Conservation (phyloP, 805 yeast genomes). For the Sporopachydermia lactativora region DNA sequence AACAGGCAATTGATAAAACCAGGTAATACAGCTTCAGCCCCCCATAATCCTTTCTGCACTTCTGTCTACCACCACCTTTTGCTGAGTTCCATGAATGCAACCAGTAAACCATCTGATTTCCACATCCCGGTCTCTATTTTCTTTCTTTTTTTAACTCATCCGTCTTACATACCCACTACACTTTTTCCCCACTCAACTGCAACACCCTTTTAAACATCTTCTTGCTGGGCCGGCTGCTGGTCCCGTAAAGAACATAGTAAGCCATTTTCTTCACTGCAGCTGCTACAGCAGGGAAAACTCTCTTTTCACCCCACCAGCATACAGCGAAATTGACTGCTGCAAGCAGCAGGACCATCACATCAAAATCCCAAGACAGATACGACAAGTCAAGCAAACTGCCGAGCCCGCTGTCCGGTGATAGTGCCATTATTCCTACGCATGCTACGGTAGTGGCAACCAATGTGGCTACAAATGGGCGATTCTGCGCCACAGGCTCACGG, state of each 20-base stretch:
- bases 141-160: too few species aligned
- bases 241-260: conserved; percentile 10
- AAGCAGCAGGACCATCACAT: conserved; percentile 31
- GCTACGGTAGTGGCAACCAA: conserved; percentile 28
- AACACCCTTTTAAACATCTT: conserved; percentile 2
- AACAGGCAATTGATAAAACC: too few species aligned
- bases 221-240: background rate
- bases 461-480: conserved; percentile 7
- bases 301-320: conserved; percentile 31
- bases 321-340: conserved; percentile 36
- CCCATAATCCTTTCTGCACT: too few species aligned
- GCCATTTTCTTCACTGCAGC: conserved; percentile 21
- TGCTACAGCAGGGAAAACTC: conserved; percentile 28
- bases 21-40: too few species aligned
- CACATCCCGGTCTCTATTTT: too few species aligned
- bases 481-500: conserved; percentile 57
- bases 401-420: conserved; percentile 35
- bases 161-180: too few species aligned
- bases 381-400: conserved; percentile 73
- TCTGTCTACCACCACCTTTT: too few species aligned
- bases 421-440: conserved; percentile 40
- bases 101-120: too few species aligned
- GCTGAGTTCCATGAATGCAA: too few species aligned
- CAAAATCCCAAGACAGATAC: conserved; percentile 34
- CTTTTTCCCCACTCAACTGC: too few species aligned